Conservation (phyloP, 2,329 filamentous ascomycete genomes). For the Sporothrix inflata region DNA sequence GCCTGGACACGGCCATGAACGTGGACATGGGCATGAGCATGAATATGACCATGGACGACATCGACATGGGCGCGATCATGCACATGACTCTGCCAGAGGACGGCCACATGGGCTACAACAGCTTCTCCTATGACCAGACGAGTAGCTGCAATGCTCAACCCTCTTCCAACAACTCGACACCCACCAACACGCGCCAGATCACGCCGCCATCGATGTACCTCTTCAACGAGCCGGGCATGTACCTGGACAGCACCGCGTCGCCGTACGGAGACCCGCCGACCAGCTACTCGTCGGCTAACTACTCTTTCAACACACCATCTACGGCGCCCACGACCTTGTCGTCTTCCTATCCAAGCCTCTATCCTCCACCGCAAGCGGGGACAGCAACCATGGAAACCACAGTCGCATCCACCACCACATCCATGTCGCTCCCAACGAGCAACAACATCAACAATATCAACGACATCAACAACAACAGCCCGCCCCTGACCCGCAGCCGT, state of each 20-base stretch:
- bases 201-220: neutral
- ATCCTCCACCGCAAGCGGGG: neutral
- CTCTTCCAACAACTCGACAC: neutral
- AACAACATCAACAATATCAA: neutral
- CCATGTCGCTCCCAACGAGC: neutral
- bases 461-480: neutral
- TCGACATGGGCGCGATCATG: neutral
- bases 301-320: no score
- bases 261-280: neutral
- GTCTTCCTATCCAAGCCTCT: neutral
- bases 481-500: conserved; percentile 20
- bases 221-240: neutral
- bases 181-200: neutral
- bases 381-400: neutral
- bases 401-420: neutral
- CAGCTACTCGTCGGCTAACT: no score
- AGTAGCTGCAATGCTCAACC: neutral
- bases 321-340: neutral
- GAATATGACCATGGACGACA: neutral
- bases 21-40: neutral
- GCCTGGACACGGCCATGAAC: neutral
- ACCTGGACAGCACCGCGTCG: neutral
- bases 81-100: conserved; percentile 4
- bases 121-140: neutral
- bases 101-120: no score